Conservation (phyloP, 331 rosid species). For the Acacia concinna region DNA sequence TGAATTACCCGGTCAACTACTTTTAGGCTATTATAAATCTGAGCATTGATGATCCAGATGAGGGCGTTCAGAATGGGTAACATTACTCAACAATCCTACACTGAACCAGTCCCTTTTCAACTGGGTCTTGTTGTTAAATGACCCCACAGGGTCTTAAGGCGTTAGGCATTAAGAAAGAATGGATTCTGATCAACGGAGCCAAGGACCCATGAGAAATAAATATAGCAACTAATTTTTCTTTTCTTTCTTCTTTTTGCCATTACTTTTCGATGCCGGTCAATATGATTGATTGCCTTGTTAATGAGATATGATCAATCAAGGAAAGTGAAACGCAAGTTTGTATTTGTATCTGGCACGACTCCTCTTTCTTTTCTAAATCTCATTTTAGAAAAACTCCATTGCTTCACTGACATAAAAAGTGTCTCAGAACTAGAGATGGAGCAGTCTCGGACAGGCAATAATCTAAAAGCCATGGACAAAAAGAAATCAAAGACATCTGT, state of each 20-base stretch:
- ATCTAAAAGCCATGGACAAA: background rate
- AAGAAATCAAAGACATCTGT: background rate
- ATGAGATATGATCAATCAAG: background rate
- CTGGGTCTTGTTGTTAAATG: conserved; percentile 1
- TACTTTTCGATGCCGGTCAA: background rate
- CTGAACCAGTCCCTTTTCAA: conserved; percentile 26
- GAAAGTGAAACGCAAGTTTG: background rate
- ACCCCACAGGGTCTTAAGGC: background rate
- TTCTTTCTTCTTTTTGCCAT: no score
- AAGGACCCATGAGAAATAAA: conserved; percentile 19
- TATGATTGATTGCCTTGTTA: background rate
- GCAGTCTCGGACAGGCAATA: background rate
- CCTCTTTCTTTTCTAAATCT: background rate
- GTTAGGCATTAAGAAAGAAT: no score
- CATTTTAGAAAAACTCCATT: background rate
- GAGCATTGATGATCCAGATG: conserved; percentile 25
- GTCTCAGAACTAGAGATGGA: background rate
- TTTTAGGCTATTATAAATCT: conserved; percentile 21
- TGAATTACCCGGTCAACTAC: conserved; percentile 17
- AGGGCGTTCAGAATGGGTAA: background rate
- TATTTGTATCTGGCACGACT: background rate
- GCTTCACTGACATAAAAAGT: background rate
- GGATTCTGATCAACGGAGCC: background rate
- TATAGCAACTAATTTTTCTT: background rate
- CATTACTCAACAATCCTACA: background rate